phyloP scores from a whole-genome alignment of 2,329 filamentous ascomycete genomes.

The Raffaelea ambrosiae region DNA sequence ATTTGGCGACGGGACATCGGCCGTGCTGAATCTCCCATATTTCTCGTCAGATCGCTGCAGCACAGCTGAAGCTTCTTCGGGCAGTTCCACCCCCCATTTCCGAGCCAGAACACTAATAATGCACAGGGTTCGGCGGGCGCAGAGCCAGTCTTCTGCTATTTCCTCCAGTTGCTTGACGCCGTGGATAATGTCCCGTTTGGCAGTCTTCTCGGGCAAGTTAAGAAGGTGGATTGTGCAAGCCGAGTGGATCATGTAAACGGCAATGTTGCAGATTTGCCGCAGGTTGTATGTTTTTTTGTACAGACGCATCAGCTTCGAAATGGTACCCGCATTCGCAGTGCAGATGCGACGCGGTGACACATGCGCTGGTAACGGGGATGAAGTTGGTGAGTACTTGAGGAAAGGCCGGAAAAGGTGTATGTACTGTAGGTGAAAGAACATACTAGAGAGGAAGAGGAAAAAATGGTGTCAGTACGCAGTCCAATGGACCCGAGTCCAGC shows the following conservation, averaged over 20 bases:
- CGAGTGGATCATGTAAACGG: slow-evolving; percentile 89
- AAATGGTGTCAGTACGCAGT: background rate
- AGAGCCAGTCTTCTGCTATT: slow-evolving; percentile 91
- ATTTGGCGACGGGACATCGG: slow-evolving; percentile 50
- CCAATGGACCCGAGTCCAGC: too few relatives aligned
- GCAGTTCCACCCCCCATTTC: slow-evolving; percentile 86
- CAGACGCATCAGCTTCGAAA: slow-evolving; percentile 87
- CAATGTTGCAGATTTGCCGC: slow-evolving; percentile 91
- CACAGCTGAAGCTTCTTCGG: slow-evolving; percentile 69
- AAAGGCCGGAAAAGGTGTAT: slow-evolving; percentile 95
- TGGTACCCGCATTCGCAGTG: slow-evolving; percentile 78
- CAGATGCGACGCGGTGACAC: slow-evolving; percentile 88
- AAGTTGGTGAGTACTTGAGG: slow-evolving; percentile 74
- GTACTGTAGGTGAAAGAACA: slow-evolving; percentile 88
- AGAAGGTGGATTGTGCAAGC: slow-evolving; percentile 92
- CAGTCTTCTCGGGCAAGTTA: slow-evolving; percentile 86
- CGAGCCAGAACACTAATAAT: slow-evolving; percentile 77
- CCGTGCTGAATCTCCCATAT: slow-evolving; percentile 63
- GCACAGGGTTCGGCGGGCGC: slow-evolving; percentile 72
- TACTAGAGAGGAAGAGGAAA: slow-evolving; percentile 49
- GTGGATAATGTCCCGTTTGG: slow-evolving; percentile 80
- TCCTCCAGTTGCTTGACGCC: slow-evolving; percentile 89
- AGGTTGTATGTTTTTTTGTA: slow-evolving; percentile 91
- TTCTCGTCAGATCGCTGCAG: slow-evolving; percentile 72
- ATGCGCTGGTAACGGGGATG: slow-evolving; percentile 75